A percentile compares a stretch with the other conserved stretches of the same genome.
Evolutionary conservation across 2,329 filamentous ascomycete genomes (phyloP).

Genomic region (Apiospora sp.): DNA sequence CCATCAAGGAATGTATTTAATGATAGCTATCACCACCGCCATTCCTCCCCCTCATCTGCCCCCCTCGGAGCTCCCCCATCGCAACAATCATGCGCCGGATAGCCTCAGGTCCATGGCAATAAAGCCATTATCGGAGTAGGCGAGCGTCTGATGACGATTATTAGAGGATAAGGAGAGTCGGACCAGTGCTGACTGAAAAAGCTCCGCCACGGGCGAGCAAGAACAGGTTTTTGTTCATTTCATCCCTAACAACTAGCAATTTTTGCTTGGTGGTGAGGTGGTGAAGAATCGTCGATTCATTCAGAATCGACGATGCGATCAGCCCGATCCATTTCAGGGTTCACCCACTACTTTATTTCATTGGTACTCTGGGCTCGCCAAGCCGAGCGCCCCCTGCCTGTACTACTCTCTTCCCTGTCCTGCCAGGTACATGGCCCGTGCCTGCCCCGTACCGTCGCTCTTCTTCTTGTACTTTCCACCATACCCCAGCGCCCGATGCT

Average conservation of each 20-base stretch:
- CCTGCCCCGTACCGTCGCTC: neutral
- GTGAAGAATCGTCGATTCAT: conserved; percentile 3
- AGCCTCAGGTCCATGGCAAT: neutral
- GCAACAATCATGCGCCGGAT: neutral
- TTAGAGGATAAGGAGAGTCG: neutral
- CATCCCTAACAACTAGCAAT: conserved; percentile 7
- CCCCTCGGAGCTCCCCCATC: neutral
- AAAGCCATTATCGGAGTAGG: conserved; percentile 8
- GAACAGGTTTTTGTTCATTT: conserved; percentile 11
- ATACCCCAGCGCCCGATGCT: neutral
- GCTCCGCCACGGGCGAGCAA: neutral
- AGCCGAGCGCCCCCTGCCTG: no score
- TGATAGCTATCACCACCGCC: neutral
- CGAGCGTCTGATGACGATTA: neutral
- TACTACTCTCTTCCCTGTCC: no score
- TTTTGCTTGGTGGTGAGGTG: neutral
- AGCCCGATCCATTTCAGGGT: conserved; percentile 18
- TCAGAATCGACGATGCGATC: conserved; percentile 9
- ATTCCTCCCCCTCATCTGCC: neutral
- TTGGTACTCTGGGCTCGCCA: neutral
- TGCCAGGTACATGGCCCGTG: neutral
- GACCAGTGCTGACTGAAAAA: neutral
- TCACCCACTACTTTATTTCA: conserved; percentile 7
- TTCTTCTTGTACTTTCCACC: neutral
- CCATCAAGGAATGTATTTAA: neutral